Percentiles rank a stretch among this genome's conserved stretches.
phyloP scores from a whole-genome alignment of 192 early-diverging fungal species.

The Backusella westeae region DNA sequence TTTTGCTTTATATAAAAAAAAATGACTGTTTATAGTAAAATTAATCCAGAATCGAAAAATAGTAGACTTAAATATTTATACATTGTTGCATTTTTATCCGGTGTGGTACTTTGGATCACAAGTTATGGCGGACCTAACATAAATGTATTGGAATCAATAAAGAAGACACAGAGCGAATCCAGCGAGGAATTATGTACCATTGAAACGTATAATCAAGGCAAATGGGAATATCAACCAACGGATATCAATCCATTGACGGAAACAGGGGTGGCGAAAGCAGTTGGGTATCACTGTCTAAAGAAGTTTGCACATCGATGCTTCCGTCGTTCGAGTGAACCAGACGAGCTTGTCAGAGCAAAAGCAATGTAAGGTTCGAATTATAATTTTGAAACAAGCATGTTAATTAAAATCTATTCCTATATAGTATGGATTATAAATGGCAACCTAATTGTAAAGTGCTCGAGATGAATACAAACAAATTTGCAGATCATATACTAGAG shows the following conservation, averaged over 20 bases:
- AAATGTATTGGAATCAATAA: neutral
- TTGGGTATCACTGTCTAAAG: constrained; percentile 16
- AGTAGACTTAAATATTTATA: neutral
- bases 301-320: constrained; percentile 32
- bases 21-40: neutral
- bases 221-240: constrained; percentile 21
- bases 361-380: constrained; percentile 16
- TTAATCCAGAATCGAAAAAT: neutral
- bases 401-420: neutral
- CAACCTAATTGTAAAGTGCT: constrained; percentile 26
- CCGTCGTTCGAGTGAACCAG: neutral
- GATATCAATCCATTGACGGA: constrained; percentile 1
- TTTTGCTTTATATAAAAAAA: neutral
- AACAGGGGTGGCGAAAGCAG: neutral
- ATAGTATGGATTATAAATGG: constrained; percentile 32
- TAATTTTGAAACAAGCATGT: neutral
- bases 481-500: constrained; percentile 25
- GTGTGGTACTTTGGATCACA: neutral
- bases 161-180: neutral
- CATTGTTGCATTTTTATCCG: neutral
- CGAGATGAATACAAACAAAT: constrained; percentile 7
- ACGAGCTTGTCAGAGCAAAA: constrained; percentile 22
- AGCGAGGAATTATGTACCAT: constrained; percentile 15
- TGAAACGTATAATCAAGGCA: constrained; percentile 25
- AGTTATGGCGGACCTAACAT: neutral